A percentile compares a stretch with the other conserved stretches of the same genome.
These are phyloP conservation scores for Cryptosporidium ryanae DNA, from an alignment of 169 alveolate species.

Conservation along the genomic window DNA sequence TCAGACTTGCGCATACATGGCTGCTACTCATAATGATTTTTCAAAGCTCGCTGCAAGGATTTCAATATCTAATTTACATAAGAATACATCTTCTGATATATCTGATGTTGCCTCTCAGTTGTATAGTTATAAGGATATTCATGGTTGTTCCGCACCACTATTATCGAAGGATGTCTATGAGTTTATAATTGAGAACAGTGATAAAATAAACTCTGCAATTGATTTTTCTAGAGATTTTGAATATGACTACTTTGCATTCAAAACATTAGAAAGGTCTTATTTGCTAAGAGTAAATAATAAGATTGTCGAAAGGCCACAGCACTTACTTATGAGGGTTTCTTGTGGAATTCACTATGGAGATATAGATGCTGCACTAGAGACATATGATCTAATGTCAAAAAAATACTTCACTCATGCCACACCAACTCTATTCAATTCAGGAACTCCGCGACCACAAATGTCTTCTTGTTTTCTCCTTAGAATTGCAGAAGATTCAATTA, in stretches of 20 bases:
- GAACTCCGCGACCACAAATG: conserved; percentile 97
- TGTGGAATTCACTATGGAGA: conserved; percentile 97
- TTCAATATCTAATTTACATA: conserved; percentile 95
- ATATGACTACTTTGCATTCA: conserved; percentile 97
- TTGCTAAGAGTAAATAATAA: conserved; percentile 89
- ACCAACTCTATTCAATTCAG: conserved; percentile 98
- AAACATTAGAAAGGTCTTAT: conserved; percentile 96
- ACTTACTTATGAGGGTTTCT: conserved; percentile 97
- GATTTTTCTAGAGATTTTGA: conserved; percentile 93
- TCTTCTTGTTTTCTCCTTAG: conserved; percentile 94
- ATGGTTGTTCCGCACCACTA: conserved; percentile 92
- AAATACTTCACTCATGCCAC: conserved; percentile 98
- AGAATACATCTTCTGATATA: conserved; percentile 91
- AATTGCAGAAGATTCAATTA: conserved; percentile 96
- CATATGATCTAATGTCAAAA: conserved; percentile 94
- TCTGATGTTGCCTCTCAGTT: conserved; percentile 85
- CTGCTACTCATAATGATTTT: conserved; percentile 97
- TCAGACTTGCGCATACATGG: conserved; percentile 99
- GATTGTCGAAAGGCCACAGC: conserved; percentile 97
- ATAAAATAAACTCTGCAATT: conserved; percentile 89
- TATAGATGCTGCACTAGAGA: conserved; percentile 91
- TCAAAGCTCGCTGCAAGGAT: conserved; percentile 97
- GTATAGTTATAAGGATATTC: conserved; percentile 84
- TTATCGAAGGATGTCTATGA: conserved; percentile 92
- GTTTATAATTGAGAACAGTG: conserved; percentile 87